These are phyloP conservation scores for Boletus edulis DNA, from an alignment of 768 basidiomycete genomes.

Conservation along the genomic window DNA sequence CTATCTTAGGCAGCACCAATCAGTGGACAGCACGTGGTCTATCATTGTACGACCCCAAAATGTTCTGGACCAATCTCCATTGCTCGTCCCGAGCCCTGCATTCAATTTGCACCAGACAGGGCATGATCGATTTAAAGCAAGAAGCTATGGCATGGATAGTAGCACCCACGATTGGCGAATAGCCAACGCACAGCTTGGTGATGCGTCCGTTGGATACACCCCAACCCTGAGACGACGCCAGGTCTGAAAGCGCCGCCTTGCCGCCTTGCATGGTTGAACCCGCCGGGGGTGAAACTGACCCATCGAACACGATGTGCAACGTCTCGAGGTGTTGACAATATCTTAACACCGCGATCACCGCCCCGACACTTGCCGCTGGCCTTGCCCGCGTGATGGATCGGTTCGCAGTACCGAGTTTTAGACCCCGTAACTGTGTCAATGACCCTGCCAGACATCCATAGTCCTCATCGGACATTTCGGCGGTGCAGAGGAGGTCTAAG, in stretches of 20 bases:
- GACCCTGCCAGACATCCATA: conserved; percentile 10
- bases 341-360: conserved; percentile 13
- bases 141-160: neutral
- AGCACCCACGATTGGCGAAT: conserved; percentile 13
- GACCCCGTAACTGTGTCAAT: conserved; percentile 3
- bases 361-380: conserved; percentile 9
- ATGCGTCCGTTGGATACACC: conserved; percentile 9
- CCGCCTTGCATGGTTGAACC: no score
- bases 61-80: conserved; percentile 11
- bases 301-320: conserved; percentile 21
- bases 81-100: neutral
- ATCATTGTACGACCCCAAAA: neutral
- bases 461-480: conserved; percentile 7
- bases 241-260: no score
- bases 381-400: neutral
- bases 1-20: neutral
- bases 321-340: conserved; percentile 11
- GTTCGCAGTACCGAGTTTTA: conserved; percentile 17
- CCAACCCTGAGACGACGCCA: neutral
- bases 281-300: neutral
- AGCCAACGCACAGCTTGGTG: conserved; percentile 12
- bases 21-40: no score
- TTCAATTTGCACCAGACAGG: conserved; percentile 6
- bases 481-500: conserved; percentile 15
- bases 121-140: conserved; percentile 16